phyloP scores from a whole-genome alignment of 495 filamentous ascomycete species.

The Staphylotrichum longicolle region DNA sequence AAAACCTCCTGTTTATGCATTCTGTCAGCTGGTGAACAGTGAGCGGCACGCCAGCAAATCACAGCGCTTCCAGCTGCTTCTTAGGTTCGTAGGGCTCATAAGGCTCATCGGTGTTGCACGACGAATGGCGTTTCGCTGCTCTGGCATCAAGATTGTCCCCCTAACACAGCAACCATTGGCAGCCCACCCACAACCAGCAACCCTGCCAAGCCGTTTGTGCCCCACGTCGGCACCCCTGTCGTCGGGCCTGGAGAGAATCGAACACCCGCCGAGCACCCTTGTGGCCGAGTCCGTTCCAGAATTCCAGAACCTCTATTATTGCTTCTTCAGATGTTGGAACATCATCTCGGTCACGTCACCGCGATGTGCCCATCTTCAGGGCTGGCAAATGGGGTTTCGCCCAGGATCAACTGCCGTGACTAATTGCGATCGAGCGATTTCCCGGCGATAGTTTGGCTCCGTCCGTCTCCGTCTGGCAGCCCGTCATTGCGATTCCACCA shows the following conservation, averaged over 20 bases:
- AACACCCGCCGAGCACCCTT: slow-evolving; percentile 13
- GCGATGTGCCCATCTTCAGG: no score
- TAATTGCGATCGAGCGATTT: slow-evolving; percentile 2
- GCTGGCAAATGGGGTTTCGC: neutral
- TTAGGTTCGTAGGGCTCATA: slow-evolving; percentile 3
- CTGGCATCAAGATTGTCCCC: slow-evolving; percentile 22
- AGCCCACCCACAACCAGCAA: no score
- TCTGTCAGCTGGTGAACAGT: slow-evolving; percentile 2
- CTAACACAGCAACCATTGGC: slow-evolving; percentile 25
- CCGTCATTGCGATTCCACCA: neutral
- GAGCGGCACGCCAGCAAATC: slow-evolving; percentile 11
- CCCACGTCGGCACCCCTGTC: slow-evolving; percentile 11
- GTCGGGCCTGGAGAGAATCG: neutral
- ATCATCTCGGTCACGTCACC: slow-evolving; percentile 6
- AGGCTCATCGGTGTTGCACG: slow-evolving; percentile 16
- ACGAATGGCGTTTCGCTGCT: slow-evolving; percentile 1
- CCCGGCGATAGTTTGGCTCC: neutral
- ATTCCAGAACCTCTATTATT: slow-evolving; percentile 20
- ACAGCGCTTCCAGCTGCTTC: slow-evolving; percentile 20
- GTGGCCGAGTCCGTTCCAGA: neutral
- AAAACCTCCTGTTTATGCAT: no score
- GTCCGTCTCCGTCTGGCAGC: neutral
- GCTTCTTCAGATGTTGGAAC: neutral
- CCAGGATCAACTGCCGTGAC: neutral
- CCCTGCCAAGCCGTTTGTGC: slow-evolving; percentile 9